Percentiles rank a stretch among this genome's conserved stretches.
Conservation (phyloP, 345 rosid species). For the Cardamine chenopodiifolia region DNA sequence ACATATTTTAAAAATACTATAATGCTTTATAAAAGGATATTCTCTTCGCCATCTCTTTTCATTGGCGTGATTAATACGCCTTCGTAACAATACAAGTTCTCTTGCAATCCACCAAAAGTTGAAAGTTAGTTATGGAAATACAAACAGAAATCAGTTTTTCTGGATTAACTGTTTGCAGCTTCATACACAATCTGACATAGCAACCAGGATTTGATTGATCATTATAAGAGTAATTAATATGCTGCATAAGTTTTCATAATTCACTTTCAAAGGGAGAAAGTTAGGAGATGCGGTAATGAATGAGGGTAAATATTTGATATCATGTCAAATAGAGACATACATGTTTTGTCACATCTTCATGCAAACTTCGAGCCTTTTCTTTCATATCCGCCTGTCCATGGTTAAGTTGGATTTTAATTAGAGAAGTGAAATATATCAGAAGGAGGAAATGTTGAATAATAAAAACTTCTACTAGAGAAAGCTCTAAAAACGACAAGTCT, state of each 20-base stretch:
- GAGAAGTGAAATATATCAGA: neutral
- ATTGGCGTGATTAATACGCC: slow-evolving; percentile 67
- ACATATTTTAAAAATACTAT: neutral
- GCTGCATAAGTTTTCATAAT: slow-evolving; percentile 3
- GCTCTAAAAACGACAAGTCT: neutral
- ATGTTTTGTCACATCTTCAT: slow-evolving; percentile 75
- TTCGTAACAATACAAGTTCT: slow-evolving; percentile 61
- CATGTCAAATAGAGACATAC: slow-evolving; percentile 48
- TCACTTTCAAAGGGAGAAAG: slow-evolving; percentile 11
- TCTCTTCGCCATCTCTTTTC: slow-evolving; percentile 90
- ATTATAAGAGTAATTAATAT: neutral
- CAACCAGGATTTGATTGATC: slow-evolving; percentile 12
- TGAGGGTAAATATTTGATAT: slow-evolving; percentile 1
- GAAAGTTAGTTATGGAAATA: slow-evolving; percentile 16
- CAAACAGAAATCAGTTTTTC: slow-evolving; percentile 1
- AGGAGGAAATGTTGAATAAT: neutral
- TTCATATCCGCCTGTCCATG: slow-evolving; percentile 65
- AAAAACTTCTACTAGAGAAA: neutral
- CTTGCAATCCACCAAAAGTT: slow-evolving; percentile 53
- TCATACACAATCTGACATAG: slow-evolving; percentile 1
- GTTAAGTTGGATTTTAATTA: slow-evolving; percentile 24
- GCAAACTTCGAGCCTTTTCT: slow-evolving; percentile 62
- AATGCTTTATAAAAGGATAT: slow-evolving; percentile 61
- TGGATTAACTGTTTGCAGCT: slow-evolving; percentile 1
- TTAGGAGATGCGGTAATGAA: neutral